Evolutionary conservation across 129 eudicot species (phyloP).

Genomic region (Ambrosia artemisiifolia): DNA sequence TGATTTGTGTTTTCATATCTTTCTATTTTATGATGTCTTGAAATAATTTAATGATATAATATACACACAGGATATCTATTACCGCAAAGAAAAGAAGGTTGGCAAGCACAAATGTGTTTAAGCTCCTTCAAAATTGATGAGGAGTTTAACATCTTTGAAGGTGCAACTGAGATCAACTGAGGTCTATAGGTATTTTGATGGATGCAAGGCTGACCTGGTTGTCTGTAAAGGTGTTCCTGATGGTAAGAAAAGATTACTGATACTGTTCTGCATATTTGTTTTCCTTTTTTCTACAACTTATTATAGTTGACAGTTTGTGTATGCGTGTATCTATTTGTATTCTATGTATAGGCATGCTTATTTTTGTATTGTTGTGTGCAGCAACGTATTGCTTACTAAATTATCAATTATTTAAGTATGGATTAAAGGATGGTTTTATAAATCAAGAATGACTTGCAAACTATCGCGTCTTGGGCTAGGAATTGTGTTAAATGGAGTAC

Average conservation of each 20-base stretch:
- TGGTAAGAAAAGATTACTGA: conserved; percentile 51
- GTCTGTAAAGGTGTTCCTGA: conserved; percentile 99
- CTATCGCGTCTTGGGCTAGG: too few relatives aligned
- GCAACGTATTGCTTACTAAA: neutral
- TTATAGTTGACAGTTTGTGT: neutral
- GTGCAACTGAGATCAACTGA: conserved; percentile 31
- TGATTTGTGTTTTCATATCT: conserved; percentile 10
- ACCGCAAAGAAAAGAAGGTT: conserved; percentile 97
- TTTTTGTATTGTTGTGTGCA: neutral
- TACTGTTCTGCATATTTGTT: neutral
- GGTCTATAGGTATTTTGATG: conserved; percentile 97
- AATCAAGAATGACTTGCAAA: neutral
- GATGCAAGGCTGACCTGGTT: conserved; percentile 98
- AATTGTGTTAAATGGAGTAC: too few relatives aligned
- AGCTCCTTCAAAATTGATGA: conserved; percentile 96
- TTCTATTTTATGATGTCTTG: neutral
- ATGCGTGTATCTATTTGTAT: neutral
- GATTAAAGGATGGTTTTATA: neutral
- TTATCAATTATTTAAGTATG: neutral
- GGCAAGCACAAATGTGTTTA: conserved; percentile 97
- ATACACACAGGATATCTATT: conserved; percentile 71
- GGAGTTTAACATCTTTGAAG: conserved; percentile 90
- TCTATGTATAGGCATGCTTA: neutral
- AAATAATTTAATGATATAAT: neutral
- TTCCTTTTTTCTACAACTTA: neutral